These are phyloP conservation scores for Botrytis pseudocinerea DNA, from an alignment of 2,329 filamentous ascomycete species.

Conservation along the genomic window DNA sequence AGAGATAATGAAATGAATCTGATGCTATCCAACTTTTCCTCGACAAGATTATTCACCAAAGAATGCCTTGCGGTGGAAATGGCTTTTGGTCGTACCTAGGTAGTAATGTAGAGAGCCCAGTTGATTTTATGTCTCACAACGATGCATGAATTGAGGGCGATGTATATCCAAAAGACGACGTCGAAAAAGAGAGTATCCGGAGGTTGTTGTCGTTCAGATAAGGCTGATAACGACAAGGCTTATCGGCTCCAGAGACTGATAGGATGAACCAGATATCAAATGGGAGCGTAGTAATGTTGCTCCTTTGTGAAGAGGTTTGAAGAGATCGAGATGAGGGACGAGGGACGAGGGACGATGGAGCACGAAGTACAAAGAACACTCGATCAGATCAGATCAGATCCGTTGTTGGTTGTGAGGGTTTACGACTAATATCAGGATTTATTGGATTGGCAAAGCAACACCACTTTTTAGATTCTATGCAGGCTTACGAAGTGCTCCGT, in stretches of 20 bases:
- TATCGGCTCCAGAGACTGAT: background rate
- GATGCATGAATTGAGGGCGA: constrained; percentile 1
- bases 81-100: background rate
- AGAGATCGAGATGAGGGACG: background rate
- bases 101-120: background rate
- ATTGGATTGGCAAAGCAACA: constrained; percentile 2
- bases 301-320: background rate
- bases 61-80: background rate
- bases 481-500: background rate
- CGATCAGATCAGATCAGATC: background rate
- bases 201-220: constrained; percentile 1
- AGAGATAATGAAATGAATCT: background rate
- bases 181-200: background rate
- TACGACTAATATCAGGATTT: background rate
- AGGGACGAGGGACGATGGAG: no score
- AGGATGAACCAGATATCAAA: background rate
- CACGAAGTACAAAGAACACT: background rate
- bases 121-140: constrained; percentile 1
- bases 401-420: background rate
- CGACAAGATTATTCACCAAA: background rate
- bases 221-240: background rate
- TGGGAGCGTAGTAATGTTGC: background rate
- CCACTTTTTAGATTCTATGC: background rate
- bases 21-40: no score
- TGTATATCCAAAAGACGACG: background rate